phyloP scores from a whole-genome alignment of 2,329 filamentous ascomycete species.

The Aspergillus sojae region DNA sequence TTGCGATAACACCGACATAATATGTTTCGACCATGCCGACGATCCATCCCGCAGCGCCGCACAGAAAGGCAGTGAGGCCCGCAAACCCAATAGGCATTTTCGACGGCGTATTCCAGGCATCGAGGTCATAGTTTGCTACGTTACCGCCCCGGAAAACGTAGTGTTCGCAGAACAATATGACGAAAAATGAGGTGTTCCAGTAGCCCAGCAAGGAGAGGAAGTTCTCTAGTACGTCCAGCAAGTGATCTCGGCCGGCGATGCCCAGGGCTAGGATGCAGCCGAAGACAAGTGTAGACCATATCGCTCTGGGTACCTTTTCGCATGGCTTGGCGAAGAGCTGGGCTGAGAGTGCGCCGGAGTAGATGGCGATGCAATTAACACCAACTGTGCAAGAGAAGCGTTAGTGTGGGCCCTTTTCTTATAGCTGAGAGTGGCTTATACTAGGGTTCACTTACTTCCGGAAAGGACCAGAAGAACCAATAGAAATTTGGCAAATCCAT shows the following conservation, averaged over 20 bases:
- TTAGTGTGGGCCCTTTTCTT: conserved; percentile 1
- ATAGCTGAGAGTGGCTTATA: neutral
- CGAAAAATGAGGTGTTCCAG: conserved; percentile 54
- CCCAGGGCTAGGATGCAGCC: conserved; percentile 49
- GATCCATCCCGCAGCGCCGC: conserved; percentile 53
- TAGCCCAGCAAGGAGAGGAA: conserved; percentile 55
- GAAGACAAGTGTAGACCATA: conserved; percentile 54
- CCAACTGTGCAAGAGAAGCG: conserved; percentile 32
- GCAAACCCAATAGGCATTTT: conserved; percentile 50
- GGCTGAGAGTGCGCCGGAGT: conserved; percentile 37
- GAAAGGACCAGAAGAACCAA: conserved; percentile 37
- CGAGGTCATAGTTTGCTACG: conserved; percentile 51
- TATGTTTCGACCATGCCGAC: conserved; percentile 64
- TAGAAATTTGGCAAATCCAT: conserved; percentile 51
- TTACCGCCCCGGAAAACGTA: conserved; percentile 50
- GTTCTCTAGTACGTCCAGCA: conserved; percentile 50
- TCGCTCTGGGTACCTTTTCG: conserved; percentile 48
- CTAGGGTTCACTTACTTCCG: conserved; percentile 30
- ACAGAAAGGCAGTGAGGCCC: conserved; percentile 48
- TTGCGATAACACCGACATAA: conserved; percentile 53
- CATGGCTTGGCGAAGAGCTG: conserved; percentile 48
- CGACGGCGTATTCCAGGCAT: conserved; percentile 51
- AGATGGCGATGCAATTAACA: conserved; percentile 52
- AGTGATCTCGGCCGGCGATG: conserved; percentile 46
- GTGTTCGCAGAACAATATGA: conserved; percentile 54